These are phyloP conservation scores for Exophiala sp. DNA, from an alignment of 2,329 filamentous ascomycete species.

Conservation along the genomic window DNA sequence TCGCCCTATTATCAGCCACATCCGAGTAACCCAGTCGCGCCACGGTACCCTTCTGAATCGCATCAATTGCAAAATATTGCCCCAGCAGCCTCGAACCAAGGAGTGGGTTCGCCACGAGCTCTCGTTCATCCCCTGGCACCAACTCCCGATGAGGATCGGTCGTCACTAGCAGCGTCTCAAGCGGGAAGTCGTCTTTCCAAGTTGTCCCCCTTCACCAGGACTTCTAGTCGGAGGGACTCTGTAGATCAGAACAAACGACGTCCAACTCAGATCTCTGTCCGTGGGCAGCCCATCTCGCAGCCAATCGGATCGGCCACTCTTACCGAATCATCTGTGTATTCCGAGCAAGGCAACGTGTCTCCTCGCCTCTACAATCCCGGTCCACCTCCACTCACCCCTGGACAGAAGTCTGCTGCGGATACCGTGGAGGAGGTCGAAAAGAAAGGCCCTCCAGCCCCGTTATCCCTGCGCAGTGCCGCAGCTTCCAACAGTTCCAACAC, in stretches of 20 bases:
- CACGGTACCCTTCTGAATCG: slow-evolving; percentile 31
- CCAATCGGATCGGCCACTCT: slow-evolving; percentile 49
- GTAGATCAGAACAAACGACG: slow-evolving; percentile 43
- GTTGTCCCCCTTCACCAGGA: slow-evolving; percentile 40
- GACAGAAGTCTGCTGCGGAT: slow-evolving; percentile 22
- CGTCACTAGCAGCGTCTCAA: slow-evolving; percentile 18
- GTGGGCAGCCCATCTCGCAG: slow-evolving; percentile 57
- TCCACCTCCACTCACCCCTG: slow-evolving; percentile 52
- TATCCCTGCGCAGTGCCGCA: slow-evolving; percentile 10
- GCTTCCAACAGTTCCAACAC: slow-evolving; percentile 34
- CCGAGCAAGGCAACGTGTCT: slow-evolving; percentile 54
- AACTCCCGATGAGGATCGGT: slow-evolving; percentile 14
- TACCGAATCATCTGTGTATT: slow-evolving; percentile 42
- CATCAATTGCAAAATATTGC: slow-evolving; percentile 29
- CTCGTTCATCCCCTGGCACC: slow-evolving; percentile 20
- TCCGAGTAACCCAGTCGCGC: slow-evolving; percentile 10
- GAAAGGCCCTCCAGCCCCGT: slow-evolving; percentile 5
- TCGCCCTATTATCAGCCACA: slow-evolving; percentile 16
- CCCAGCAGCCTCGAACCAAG: slow-evolving; percentile 6
- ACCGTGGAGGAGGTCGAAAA: slow-evolving; percentile 8
- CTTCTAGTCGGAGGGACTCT: slow-evolving; percentile 40
- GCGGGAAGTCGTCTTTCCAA: slow-evolving; percentile 38
- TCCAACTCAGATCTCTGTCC: slow-evolving; percentile 42
- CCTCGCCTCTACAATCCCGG: slow-evolving; percentile 56
- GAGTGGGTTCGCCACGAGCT: slow-evolving; percentile 2